phyloP scores from a whole-genome alignment of 495 filamentous ascomycete genomes.

The Penicillium roqueforti region DNA sequence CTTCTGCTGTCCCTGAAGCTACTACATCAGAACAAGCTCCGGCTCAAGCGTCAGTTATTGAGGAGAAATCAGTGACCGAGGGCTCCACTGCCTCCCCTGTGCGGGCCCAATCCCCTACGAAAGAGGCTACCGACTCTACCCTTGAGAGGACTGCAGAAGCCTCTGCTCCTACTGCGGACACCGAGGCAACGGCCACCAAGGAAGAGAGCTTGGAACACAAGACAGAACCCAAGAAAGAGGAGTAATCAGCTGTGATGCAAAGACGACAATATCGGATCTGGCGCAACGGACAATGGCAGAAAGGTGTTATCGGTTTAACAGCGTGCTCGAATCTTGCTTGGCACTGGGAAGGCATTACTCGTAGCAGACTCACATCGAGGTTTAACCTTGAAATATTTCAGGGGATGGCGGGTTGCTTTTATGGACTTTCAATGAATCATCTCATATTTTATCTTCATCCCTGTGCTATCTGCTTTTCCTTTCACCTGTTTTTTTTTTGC shows the following conservation, averaged over 20 bases:
- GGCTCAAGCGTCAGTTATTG: conserved; percentile 17
- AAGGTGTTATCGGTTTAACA: conserved; percentile 40
- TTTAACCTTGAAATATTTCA: background rate
- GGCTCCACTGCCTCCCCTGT: conserved; percentile 18
- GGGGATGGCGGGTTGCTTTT: background rate
- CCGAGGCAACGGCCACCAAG: conserved; percentile 21
- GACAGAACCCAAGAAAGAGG: conserved; percentile 33
- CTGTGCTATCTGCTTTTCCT: conserved; percentile 7
- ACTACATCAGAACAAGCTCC: conserved; percentile 22
- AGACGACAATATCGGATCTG: conserved; percentile 25
- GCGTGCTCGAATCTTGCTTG: conserved; percentile 24
- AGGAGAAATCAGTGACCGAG: conserved; percentile 18
- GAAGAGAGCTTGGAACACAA: conserved; percentile 20
- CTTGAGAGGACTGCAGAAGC: conserved; percentile 15
- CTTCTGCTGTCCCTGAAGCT: conserved; percentile 41
- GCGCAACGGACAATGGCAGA: conserved; percentile 43
- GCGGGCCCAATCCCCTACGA: conserved; percentile 18
- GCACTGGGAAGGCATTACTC: conserved; percentile 19
- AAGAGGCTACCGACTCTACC: conserved; percentile 19
- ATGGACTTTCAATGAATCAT: conserved; percentile 3
- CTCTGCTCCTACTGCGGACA: conserved; percentile 14
- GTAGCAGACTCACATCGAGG: conserved; percentile 4
- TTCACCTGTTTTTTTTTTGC: conserved; percentile 6
- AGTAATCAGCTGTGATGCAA: conserved; percentile 19
- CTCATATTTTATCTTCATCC: conserved; percentile 4